These are phyloP conservation scores for Goffeauzyma gilvescens DNA, from an alignment of 768 basidiomycete genomes.

Conservation along the genomic window DNA sequence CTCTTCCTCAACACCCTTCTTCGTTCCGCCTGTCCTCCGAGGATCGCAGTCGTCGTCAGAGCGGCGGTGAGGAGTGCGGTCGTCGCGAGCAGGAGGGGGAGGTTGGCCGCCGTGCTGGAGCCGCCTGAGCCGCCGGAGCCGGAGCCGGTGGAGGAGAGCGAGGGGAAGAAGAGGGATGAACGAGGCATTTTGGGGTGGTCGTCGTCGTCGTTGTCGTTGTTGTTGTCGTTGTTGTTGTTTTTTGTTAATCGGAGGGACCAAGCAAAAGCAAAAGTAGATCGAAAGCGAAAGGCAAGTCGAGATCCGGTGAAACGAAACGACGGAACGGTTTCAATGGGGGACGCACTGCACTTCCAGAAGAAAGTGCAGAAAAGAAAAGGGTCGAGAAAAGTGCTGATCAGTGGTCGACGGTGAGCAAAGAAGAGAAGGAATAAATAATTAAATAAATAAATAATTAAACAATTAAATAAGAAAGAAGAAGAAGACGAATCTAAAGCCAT, in stretches of 20 bases:
- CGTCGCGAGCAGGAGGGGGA: conserved; percentile 19
- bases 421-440: too few relatives aligned
- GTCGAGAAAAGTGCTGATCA: too few relatives aligned
- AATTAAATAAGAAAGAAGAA: too few relatives aligned
- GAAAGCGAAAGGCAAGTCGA: too few relatives aligned
- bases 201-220: background rate
- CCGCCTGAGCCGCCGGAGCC: too few relatives aligned
- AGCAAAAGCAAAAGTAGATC: background rate
- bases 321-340: too few relatives aligned
- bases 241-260: background rate
- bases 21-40: conserved; percentile 28
- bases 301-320: too few relatives aligned
- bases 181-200: background rate
- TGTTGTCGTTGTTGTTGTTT: background rate
- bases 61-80: conserved; percentile 21
- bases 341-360: too few relatives aligned
- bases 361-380: too few relatives aligned
- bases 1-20: conserved; percentile 27
- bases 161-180: background rate
- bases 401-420: too few relatives aligned
- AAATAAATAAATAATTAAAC: too few relatives aligned
- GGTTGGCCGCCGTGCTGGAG: conserved; percentile 16
- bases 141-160: conserved; percentile 7
- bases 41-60: conserved; percentile 26
- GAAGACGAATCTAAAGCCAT: too few relatives aligned